Evolutionary conservation across 2,329 filamentous ascomycete species (phyloP).

Genomic region (Bipolaris zeicola): DNA sequence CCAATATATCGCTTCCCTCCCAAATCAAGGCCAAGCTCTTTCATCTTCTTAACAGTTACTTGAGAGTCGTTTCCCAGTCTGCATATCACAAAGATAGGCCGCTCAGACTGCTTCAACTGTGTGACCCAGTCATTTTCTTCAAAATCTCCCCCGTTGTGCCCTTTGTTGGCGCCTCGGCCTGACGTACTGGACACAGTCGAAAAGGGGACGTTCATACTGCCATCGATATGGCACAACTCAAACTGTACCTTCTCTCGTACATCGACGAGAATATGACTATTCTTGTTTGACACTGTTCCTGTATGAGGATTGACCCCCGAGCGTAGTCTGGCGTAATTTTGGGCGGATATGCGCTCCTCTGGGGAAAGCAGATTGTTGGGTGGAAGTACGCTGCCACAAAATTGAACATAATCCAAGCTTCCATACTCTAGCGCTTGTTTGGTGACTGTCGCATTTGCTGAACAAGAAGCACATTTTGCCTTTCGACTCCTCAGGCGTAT

Average conservation of each 20-base stretch:
- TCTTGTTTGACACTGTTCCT: constrained; percentile 33
- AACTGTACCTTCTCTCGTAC: constrained; percentile 86
- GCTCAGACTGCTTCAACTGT: constrained; percentile 37
- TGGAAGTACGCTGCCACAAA: constrained; percentile 71
- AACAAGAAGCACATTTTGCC: constrained; percentile 77
- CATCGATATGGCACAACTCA: constrained; percentile 75
- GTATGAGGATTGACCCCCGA: constrained; percentile 43
- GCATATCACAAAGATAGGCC: constrained; percentile 73
- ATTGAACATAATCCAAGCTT: constrained; percentile 80
- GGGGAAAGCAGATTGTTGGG: constrained; percentile 61
- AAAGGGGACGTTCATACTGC: constrained; percentile 77
- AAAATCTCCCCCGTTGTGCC: constrained; percentile 9
- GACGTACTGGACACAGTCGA: constrained; percentile 55
- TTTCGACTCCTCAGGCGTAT: constrained; percentile 75
- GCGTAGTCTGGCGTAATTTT: constrained; percentile 59
- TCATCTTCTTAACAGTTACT: constrained; percentile 68
- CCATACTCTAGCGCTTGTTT: constrained; percentile 66
- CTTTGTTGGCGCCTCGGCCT: neutral
- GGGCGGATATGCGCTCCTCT: constrained; percentile 70
- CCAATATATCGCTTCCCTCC: constrained; percentile 64
- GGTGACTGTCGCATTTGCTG: constrained; percentile 65
- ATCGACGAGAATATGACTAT: constrained; percentile 71
- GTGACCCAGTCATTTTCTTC: constrained; percentile 37
- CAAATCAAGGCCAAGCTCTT: constrained; percentile 63
- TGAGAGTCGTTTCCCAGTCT: constrained; percentile 81